Conservation (phyloP, 371 early-diverging fungal genomes). For the Mucor plumbeus region DNA sequence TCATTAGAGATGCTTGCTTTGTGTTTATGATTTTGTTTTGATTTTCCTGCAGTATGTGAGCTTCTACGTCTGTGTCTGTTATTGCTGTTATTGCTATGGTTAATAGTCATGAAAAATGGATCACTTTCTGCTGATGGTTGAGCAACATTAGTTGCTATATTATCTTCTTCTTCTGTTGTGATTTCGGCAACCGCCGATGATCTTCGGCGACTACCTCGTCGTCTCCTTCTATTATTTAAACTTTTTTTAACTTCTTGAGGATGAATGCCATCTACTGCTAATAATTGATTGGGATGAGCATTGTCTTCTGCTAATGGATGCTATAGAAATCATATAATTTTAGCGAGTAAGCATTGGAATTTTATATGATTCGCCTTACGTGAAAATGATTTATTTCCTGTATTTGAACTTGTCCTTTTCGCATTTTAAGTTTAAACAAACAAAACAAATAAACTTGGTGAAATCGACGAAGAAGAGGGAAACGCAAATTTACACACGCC, state of each 20-base stretch:
- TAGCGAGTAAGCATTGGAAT: too few species aligned
- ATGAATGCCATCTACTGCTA: not conserved
- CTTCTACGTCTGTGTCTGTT: conserved; percentile 9
- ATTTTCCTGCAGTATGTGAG: not conserved
- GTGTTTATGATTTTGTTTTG: not conserved
- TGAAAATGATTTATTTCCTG: not conserved
- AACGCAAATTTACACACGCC: not conserved
- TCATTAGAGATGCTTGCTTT: not conserved
- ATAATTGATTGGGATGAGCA: not conserved
- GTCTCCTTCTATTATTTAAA: conserved; percentile 4
- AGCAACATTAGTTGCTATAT: not conserved
- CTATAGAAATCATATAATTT: not conserved
- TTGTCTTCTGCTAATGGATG: not conserved
- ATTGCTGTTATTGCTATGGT: not conserved
- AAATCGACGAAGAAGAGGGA: not conserved
- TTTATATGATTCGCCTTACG: not conserved
- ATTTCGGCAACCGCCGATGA: not conserved
- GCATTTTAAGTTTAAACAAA: not conserved
- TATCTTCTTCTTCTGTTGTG: not conserved
- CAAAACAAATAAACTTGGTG: not conserved
- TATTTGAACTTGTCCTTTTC: not conserved
- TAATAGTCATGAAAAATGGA: not conserved
- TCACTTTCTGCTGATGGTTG: not conserved
- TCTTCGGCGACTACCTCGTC: conserved; percentile 14
- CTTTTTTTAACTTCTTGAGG: not conserved